A percentile compares a stretch with the other conserved stretches of the same genome.
phyloP scores from a whole-genome alignment of 2,329 filamentous ascomycete species.

The Diaporthe citriasiana region DNA sequence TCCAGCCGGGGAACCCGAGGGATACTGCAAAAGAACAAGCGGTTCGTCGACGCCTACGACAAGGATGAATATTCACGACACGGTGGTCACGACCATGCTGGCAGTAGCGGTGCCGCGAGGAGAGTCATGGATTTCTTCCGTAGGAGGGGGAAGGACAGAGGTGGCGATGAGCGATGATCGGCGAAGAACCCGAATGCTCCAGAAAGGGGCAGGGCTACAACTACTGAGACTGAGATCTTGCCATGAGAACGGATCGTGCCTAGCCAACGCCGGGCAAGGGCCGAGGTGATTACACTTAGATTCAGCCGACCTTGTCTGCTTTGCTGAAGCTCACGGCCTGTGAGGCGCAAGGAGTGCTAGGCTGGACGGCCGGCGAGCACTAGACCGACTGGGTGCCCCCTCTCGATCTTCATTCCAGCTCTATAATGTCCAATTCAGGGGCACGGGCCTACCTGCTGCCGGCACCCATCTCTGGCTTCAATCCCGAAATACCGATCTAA shows the following conservation, averaged over 20 bases:
- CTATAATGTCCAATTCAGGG: neutral
- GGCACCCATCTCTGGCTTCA: neutral
- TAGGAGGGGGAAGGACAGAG: slow-evolving; percentile 82
- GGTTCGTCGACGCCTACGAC: slow-evolving; percentile 92
- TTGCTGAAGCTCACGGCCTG: neutral
- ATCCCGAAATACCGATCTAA: neutral
- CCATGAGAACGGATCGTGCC: neutral
- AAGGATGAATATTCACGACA: slow-evolving; percentile 72
- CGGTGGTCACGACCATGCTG: slow-evolving; percentile 72
- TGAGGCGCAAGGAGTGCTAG: neutral
- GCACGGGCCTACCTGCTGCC: neutral
- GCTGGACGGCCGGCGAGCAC: neutral
- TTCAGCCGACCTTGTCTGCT: neutral
- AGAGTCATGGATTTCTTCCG: slow-evolving; percentile 99
- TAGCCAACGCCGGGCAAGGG: neutral
- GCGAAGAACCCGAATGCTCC: slow-evolving; percentile 52
- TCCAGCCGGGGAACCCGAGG: slow-evolving; percentile 57
- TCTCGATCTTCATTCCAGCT: neutral
- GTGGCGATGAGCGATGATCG: slow-evolving; percentile 70
- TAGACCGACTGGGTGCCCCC: neutral
- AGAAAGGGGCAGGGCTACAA: neutral
- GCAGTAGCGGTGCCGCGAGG: slow-evolving; percentile 88
- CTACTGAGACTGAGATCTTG: neutral
- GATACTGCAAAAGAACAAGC: slow-evolving; percentile 86
- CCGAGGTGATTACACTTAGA: neutral